Evolutionary conservation across 345 rosid genomes (phyloP).

Genomic region (Turnera subulata): DNA sequence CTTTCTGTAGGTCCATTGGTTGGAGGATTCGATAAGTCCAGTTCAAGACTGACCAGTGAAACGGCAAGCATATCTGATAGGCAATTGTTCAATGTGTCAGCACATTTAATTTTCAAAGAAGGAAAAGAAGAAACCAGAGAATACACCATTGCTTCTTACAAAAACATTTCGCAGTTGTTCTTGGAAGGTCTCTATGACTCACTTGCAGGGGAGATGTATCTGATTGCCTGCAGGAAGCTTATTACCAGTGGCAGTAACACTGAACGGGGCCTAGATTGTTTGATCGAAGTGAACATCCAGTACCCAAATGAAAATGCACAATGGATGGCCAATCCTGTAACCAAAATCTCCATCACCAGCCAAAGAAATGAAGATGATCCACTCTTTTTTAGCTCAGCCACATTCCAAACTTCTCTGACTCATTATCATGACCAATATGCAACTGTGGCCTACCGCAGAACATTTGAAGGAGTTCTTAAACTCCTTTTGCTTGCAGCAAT

Average conservation of each 20-base stretch:
- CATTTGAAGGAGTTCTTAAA: constrained; percentile 10
- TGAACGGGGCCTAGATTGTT: constrained; percentile 14
- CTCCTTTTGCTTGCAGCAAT: constrained; percentile 2
- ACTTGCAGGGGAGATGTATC: constrained; percentile 12
- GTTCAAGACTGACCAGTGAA: not conserved
- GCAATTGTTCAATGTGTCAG: not conserved
- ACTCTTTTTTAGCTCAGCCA: constrained; percentile 1
- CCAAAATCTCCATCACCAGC: constrained; percentile 15
- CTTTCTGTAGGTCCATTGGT: constrained; percentile 17
- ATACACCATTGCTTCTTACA: not conserved
- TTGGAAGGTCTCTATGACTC: constrained; percentile 24
- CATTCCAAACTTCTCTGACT: not conserved
- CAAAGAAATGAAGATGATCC: constrained; percentile 13
- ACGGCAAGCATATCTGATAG: not conserved
- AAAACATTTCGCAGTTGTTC: constrained; percentile 2
- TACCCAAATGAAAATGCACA: constrained; percentile 1
- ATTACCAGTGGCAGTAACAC: not conserved
- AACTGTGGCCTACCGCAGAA: constrained; percentile 1
- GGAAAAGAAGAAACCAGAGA: not conserved
- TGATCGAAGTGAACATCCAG: constrained; percentile 10
- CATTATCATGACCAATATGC: not conserved
- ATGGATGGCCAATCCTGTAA: constrained; percentile 4
- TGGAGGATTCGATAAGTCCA: not conserved
- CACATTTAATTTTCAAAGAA: not conserved
- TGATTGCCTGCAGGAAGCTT: constrained; percentile 20